Base-by-base conservation (phyloP, 768 basidiomycete species). In the Lactifluus hygrophoroides region DNA sequence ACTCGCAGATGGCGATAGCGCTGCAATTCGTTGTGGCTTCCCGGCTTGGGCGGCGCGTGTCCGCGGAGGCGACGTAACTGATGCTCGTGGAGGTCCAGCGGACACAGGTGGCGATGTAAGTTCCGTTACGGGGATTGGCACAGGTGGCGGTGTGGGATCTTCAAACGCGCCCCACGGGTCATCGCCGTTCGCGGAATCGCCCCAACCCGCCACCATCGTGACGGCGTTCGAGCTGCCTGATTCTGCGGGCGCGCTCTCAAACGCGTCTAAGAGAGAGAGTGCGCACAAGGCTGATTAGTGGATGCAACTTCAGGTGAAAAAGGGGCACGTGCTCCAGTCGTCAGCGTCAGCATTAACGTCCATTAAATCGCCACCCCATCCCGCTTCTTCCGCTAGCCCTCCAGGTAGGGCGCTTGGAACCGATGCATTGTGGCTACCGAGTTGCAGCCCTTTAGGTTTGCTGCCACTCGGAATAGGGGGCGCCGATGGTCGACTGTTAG, bases 261-360 rank as follows among this genome's bases (percentile, higher is more conserved):
- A 70, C 38, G 69, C 69, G 35, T 69, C 71, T 72, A 6, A 54
- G 21, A 48, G 11, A 14, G 25, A 8, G 42, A 4, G 3, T n/a
- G 40, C 9, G 16, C 23, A 46, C n/a, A n/a, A n/a, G n/a, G n/a
- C n/a, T n/a, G n/a, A 21, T 56, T 50, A 35, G 55, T 55, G 25
- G n/a, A 25, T 17, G 42, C 43, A 60, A 49, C 37, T 57, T 32
- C 13, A 53, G 47, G 45, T 46, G 38, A n/a, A 37, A n/a, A 6
- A 6, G 35, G 19, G 57, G 13, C 3, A 77, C 86, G 68, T 69
- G 90, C 94, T 88, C 94, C 94, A 99, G 68, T 97, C 95, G 66
- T 86, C 94, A 25, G 85, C 81, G 65, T 98, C 94, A 0, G 90
- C 93, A 66, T 93, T 86, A 4, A 97, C 85, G 67, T 99, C 94